These are phyloP conservation scores for Auricularia sp. DNA, from an alignment of 768 basidiomycete species.

Conservation along the genomic window DNA sequence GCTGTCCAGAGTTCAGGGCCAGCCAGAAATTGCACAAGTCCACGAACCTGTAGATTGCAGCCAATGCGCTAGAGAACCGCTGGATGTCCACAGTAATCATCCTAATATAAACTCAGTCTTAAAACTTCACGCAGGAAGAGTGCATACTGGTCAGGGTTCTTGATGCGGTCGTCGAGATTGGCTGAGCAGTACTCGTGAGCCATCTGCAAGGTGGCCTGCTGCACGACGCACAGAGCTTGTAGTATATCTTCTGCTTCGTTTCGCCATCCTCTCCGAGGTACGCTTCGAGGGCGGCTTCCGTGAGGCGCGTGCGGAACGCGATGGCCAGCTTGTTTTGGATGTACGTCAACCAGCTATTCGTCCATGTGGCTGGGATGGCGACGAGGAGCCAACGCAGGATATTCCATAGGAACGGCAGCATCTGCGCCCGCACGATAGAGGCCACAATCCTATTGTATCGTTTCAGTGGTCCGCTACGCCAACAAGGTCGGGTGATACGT, in stretches of 20 bases:
- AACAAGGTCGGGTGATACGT: conserved; percentile 17
- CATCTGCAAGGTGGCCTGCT: neutral
- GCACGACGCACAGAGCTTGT: conserved; percentile 64
- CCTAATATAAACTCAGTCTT: conserved; percentile 28
- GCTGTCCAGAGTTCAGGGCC: conserved; percentile 18
- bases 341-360: conserved; percentile 86
- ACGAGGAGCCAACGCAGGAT: conserved; percentile 85
- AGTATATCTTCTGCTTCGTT: conserved; percentile 75
- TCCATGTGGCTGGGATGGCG: conserved; percentile 88
- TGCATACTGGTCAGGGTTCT: conserved; percentile 84
- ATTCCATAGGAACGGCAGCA: conserved; percentile 67
- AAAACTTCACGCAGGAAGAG: neutral
- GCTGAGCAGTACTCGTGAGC: conserved; percentile 31
- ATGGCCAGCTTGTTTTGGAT: conserved; percentile 89
- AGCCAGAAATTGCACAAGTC: neutral
- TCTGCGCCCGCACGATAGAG: conserved; percentile 80
- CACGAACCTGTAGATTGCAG: conserved; percentile 60
- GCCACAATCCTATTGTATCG: conserved; percentile 67
- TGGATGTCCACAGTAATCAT: conserved; percentile 96
- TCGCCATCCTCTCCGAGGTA: conserved; percentile 69
- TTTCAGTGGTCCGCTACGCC: neutral
- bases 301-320: conserved; percentile 79
- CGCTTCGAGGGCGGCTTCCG: conserved; percentile 66
- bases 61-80: conserved; percentile 80
- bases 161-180: conserved; percentile 90